Evolutionary conservation across 2,329 filamentous ascomycete species (phyloP), one percentile per base, ranked within the genome.

Genomic region (Truncatella angustata): DNA sequence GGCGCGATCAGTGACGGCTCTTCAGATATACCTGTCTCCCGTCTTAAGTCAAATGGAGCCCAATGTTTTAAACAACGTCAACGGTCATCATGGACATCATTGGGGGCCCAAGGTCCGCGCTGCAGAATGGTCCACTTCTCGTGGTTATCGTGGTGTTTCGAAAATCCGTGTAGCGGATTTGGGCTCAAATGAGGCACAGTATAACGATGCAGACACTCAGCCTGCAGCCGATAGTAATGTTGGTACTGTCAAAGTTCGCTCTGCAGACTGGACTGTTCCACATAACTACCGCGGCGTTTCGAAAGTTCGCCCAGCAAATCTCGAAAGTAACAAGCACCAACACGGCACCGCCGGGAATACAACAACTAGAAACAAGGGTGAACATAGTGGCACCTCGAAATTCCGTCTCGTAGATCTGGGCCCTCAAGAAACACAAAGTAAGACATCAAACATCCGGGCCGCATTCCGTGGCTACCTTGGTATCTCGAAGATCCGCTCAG

Each of bases 21-120:
- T 14, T 37, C 54, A 14, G 61, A 65, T 18, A 32, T 57, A 20
- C 63, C 64, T 40, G 49, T 60, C 26, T 61, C 64, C 61, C 63
- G 4, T 47, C 65, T n/a, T 44, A 67, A 16, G 64, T 58, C 11
- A 50, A 36, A 21, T 14, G 50, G 10, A 53, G 51, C 2, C 37
- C 52, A 11, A 28, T 36, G 20, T 12, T 24, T n/a, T n/a, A 21
- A 24, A 20, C 24, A 24, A 26, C 21, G n/a, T n/a, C n/a, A n/a
- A n/a, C n/a, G n/a, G n/a, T n/a, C n/a, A n/a, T n/a, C n/a, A n/a
- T n/a, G n/a, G n/a, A n/a, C n/a, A n/a, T n/a, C n/a, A n/a, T n/a
- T n/a, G n/a, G n/a, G n/a, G n/a, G n/a, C n/a, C n/a, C n/a, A n/a
- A n/a, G n/a, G n/a, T n/a, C n/a, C n/a, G n/a, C n/a, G n/a, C n/a